Evolutionary conservation across 257 asterid species (phyloP).

Genomic region (Nicotiana otophora): DNA sequence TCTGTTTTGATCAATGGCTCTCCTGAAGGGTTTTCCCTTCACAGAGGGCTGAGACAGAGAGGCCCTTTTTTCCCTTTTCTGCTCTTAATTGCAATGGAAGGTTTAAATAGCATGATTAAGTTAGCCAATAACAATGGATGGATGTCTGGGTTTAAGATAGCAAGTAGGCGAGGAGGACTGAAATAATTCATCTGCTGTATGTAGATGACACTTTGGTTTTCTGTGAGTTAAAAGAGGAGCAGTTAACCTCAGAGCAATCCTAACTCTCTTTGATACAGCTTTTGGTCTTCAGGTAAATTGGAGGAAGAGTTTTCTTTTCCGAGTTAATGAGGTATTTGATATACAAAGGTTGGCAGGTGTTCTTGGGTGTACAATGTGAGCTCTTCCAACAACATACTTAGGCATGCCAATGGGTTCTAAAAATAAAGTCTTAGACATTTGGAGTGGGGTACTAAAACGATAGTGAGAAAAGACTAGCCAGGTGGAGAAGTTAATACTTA

Average conservation of each 20-base stretch:
- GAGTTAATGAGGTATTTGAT: background rate
- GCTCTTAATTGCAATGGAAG: too few species aligned
- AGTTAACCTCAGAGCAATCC: background rate
- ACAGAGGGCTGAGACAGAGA: too few species aligned
- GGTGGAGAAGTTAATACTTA: background rate
- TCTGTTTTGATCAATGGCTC: too few species aligned
- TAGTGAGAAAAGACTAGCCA: background rate
- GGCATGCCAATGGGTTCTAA: background rate
- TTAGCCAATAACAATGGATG: background rate
- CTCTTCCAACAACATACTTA: background rate
- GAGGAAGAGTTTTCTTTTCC: background rate
- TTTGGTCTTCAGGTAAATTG: background rate
- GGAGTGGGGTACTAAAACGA: background rate
- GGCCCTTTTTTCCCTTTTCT: too few species aligned
- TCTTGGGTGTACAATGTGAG: background rate
- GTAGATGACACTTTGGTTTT: background rate
- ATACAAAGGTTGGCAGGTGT: background rate
- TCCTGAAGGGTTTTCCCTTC: too few species aligned
- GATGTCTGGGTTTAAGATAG: background rate
- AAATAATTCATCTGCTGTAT: background rate
- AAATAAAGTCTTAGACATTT: background rate
- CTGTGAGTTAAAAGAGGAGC: background rate
- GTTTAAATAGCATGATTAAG: too few species aligned
- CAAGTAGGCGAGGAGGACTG: background rate
- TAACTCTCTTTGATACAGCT: background rate